Percentiles rank a stretch among this genome's conserved stretches.
phyloP scores from a whole-genome alignment of 371 early-diverging fungal species.

The Mortierella sp. region DNA sequence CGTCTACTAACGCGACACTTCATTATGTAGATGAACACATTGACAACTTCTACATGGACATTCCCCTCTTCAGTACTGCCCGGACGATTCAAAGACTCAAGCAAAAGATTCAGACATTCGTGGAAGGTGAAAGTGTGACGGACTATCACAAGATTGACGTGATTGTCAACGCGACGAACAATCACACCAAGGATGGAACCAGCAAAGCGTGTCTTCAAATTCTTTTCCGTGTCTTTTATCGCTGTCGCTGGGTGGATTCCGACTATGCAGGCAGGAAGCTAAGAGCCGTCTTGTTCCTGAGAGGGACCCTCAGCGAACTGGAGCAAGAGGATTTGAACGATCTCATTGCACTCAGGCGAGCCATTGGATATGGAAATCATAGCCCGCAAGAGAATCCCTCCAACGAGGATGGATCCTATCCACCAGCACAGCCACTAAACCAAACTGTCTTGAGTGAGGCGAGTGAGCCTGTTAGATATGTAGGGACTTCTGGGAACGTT shows the following conservation, averaged over 20 bases:
- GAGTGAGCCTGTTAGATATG: slow-evolving; percentile 14
- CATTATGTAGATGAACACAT: slow-evolving; percentile 32
- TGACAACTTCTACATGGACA: slow-evolving; percentile 42
- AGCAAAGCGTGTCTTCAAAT: slow-evolving; percentile 44
- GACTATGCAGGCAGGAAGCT: slow-evolving; percentile 18
- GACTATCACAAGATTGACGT: slow-evolving; percentile 45
- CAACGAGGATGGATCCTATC: neutral
- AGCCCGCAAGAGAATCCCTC: neutral
- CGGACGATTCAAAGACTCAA: slow-evolving; percentile 38
- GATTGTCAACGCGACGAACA: slow-evolving; percentile 39
- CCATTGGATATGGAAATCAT: slow-evolving; percentile 13
- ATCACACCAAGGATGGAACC: slow-evolving; percentile 41
- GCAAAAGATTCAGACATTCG: slow-evolving; percentile 31
- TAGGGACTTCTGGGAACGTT: slow-evolving; percentile 23
- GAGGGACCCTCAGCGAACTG: slow-evolving; percentile 33
- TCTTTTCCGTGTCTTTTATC: slow-evolving; percentile 32
- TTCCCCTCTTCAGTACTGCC: slow-evolving; percentile 38
- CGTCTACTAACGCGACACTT: neutral
- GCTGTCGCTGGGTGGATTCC: slow-evolving; percentile 27
- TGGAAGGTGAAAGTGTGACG: slow-evolving; percentile 23
- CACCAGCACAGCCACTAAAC: neutral
- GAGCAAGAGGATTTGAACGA: slow-evolving; percentile 44
- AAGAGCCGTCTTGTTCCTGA: slow-evolving; percentile 34
- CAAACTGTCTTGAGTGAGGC: slow-evolving; percentile 26
- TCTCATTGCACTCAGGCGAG: slow-evolving; percentile 18